Evolutionary conservation across 2,329 filamentous ascomycete genomes (phyloP).

Genomic region (Trichoderma semiorbis): DNA sequence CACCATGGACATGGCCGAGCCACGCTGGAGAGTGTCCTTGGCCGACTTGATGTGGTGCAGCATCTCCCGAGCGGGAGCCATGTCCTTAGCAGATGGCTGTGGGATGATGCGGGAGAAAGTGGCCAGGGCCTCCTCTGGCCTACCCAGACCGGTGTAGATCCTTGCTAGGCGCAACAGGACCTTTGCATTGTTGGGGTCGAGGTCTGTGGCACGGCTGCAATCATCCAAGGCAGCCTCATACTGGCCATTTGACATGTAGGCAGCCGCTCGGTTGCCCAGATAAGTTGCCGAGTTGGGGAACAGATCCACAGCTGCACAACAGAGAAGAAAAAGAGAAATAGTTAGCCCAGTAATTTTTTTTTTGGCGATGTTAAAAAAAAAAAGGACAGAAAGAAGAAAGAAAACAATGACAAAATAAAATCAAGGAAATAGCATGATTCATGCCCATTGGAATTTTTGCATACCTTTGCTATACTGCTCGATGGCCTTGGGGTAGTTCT

Average conservation of each 20-base stretch:
- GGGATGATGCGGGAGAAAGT: constrained; percentile 79
- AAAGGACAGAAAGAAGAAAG: background rate
- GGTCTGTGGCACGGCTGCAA: constrained; percentile 73
- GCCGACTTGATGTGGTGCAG: constrained; percentile 75
- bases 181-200: constrained; percentile 84
- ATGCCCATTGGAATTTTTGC: constrained; percentile 16
- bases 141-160: constrained; percentile 83
- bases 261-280: constrained; percentile 90
- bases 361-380: background rate
- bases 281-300: constrained; percentile 85
- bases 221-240: constrained; percentile 82
- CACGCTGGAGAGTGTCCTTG: constrained; percentile 69
- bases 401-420: background rate
- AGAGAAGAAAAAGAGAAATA: constrained; percentile 16
- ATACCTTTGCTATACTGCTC: constrained; percentile 93
- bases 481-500: constrained; percentile 83
- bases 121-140: constrained; percentile 79
- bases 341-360: background rate
- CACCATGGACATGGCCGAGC: constrained; percentile 84
- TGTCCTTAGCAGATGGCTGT: constrained; percentile 79
- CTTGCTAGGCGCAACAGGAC: constrained; percentile 83
- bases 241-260: constrained; percentile 82
- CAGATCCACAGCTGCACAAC: constrained; percentile 71
- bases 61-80: constrained; percentile 80
- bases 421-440: background rate